Percentiles rank a stretch among this genome's conserved stretches.
Conservation (phyloP, 768 basidiomycete genomes). For the Harrya chromipes region DNA sequence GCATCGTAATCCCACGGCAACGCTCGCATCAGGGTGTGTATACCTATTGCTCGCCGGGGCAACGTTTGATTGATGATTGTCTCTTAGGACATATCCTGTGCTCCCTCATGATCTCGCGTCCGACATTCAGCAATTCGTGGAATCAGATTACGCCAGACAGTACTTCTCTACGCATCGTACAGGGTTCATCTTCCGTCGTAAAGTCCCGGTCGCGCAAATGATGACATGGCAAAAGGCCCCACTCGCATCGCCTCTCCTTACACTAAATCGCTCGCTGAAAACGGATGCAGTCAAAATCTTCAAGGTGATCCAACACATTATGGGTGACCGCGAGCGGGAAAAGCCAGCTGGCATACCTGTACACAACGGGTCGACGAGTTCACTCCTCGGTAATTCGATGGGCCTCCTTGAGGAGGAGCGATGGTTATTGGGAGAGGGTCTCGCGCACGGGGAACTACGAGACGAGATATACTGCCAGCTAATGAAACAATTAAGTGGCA, state of each 20-base stretch:
- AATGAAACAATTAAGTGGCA: constrained; percentile 86
- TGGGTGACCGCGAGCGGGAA: constrained; percentile 88
- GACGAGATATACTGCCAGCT: constrained; percentile 94
- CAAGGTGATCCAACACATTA: constrained; percentile 87
- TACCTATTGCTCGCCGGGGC: neutral
- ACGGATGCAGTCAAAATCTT: constrained; percentile 83
- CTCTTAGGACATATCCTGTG: constrained; percentile 63
- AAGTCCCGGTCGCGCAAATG: constrained; percentile 78
- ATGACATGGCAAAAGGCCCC: constrained; percentile 90
- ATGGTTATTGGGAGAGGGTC: constrained; percentile 79
- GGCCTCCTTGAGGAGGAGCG: constrained; percentile 78
- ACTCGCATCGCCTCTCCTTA: constrained; percentile 70
- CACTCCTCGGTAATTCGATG: constrained; percentile 40
- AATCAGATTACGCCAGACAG: constrained; percentile 79
- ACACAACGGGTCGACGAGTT: constrained; percentile 41
- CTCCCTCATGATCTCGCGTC: constrained; percentile 77
- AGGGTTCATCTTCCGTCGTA: constrained; percentile 81
- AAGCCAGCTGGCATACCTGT: constrained; percentile 48
- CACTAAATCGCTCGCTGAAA: constrained; percentile 59
- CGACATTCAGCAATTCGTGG: constrained; percentile 84
- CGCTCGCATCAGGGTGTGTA: constrained; percentile 65
- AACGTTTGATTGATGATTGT: constrained; percentile 9
- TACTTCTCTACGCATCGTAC: constrained; percentile 92
- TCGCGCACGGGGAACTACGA: constrained; percentile 77
- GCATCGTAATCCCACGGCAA: constrained; percentile 35